Evolutionary conservation across 495 filamentous ascomycete species (phyloP).

Genomic region (Podospora tetraspora): DNA sequence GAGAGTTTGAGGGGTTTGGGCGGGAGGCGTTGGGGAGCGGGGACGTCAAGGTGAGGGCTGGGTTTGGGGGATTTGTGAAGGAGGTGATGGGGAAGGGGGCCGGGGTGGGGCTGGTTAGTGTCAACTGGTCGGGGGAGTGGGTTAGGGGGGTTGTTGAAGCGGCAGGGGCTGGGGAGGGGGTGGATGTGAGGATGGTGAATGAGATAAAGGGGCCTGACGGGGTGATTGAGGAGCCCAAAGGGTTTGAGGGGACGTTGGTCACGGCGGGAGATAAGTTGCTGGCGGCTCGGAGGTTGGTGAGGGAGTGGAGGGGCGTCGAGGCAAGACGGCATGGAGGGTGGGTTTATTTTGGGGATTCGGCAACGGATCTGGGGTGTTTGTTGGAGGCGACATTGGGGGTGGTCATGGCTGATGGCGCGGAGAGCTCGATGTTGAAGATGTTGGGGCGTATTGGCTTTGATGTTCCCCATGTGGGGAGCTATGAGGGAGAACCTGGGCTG

Average conservation of each 20-base stretch:
- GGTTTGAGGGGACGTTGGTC: slow-evolving; percentile 20
- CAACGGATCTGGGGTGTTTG: slow-evolving; percentile 35
- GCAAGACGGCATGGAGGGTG: neutral
- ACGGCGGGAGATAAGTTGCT: slow-evolving; percentile 26
- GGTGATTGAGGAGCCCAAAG: slow-evolving; percentile 29
- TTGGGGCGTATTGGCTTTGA: slow-evolving; percentile 33
- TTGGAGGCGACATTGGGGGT: slow-evolving; percentile 32
- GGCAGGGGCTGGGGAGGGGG: neutral
- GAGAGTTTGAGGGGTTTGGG: slow-evolving; percentile 25
- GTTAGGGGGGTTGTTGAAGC: slow-evolving; percentile 27
- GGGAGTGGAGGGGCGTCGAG: neutral
- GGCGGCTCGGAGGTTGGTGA: slow-evolving; percentile 14
- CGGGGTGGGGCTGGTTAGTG: slow-evolving; percentile 37
- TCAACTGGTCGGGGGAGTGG: slow-evolving; percentile 44
- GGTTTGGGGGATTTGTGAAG: slow-evolving; percentile 32
- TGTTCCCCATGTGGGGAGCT: slow-evolving; percentile 31
- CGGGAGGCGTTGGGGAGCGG: slow-evolving; percentile 20
- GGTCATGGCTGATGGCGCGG: slow-evolving; percentile 34
- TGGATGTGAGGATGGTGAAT: slow-evolving; percentile 25
- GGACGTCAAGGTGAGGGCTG: slow-evolving; percentile 30
- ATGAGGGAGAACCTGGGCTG: slow-evolving; percentile 2
- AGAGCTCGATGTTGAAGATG: slow-evolving; percentile 32
- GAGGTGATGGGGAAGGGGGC: slow-evolving; percentile 9
- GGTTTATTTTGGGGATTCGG: slow-evolving; percentile 33
- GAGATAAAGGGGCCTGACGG: slow-evolving; percentile 28